Base-by-base conservation (phyloP, 768 basidiomycete species). In the Hypholoma fasciculare region DNA sequence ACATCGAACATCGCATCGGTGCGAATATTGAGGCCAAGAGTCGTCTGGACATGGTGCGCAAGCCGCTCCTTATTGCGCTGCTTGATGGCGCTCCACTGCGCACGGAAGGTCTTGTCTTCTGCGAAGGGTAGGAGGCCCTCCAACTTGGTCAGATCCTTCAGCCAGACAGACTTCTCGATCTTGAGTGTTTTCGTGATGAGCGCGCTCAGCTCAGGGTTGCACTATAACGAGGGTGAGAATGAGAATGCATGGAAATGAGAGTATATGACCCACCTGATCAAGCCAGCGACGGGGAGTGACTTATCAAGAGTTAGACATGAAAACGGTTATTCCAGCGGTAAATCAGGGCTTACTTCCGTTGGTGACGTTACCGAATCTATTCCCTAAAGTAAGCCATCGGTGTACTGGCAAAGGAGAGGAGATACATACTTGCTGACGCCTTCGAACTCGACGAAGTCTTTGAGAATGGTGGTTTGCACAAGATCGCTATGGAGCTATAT, bases 271-370 rank as follows among this genome's bases (percentile, higher is more conserved):
- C 56, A 83, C 83, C 70, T 90, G 90, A 64, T 94, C 89, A 50
- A 96, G 85, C 93, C 92, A 97, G 61, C 96, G 85, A 62, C 96
- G 90, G 49, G 92, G 94, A 19, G 94, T 97, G 61, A 97, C 89
- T 89, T 27, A 19, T 53, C 16, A 34, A 54, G 53, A 38, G 46
- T 49, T 37, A n/a, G 30, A 19, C 27, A 58, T 26, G 23, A 23
- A 23, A 30, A 38, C 26, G 30, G 6, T 34, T 19, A 39, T 27
- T 12, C 11, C 17, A 13, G 14, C n/a, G 16, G 49, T 4, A 44
- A 16, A 37, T 26, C 37, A n/a, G 7, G n/a, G 80, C 86, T 68
- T 71, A 89, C 89, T 82, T 57, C 96, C 96, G 69, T 98, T 99
- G 40, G 96, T 98, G 49, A 98, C 93, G 69, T 96, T 94, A 23